Evolutionary conservation across 805 yeast species (phyloP).

Genomic region (Candida tibetensis): DNA sequence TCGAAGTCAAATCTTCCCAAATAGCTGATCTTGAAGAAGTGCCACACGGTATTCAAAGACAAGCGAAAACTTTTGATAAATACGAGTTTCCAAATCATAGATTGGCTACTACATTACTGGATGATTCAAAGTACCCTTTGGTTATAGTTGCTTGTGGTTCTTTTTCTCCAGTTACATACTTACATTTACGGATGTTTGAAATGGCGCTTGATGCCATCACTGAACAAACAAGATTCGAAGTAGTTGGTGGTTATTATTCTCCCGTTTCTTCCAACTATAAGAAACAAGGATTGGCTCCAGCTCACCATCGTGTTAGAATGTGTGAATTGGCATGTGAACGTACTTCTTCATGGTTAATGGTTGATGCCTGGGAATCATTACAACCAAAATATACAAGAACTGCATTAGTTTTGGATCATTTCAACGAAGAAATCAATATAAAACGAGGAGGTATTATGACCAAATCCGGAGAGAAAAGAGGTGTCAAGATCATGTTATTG

Average conservation of each 20-base stretch:
- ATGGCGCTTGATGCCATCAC: conserved; percentile 94
- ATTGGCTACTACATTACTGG: conserved; percentile 63
- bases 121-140: conserved; percentile 78
- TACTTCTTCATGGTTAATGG: conserved; percentile 97
- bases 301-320: conserved; percentile 92
- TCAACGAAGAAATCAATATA: conserved; percentile 90
- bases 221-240: conserved; percentile 92
- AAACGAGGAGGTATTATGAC: conserved; percentile 80
- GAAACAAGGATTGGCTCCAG: conserved; percentile 87
- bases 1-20: conserved; percentile 53
- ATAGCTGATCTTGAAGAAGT: conserved; percentile 96
- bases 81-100: conserved; percentile 89
- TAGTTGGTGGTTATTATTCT: conserved; percentile 92
- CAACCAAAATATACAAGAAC: conserved; percentile 91
- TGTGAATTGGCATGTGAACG: conserved; percentile 97
- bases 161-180: conserved; percentile 90
- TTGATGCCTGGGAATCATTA: conserved; percentile 97
- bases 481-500: conserved; percentile 89
- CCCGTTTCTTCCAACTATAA: conserved; percentile 93
- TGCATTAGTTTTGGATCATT: conserved; percentile 93
- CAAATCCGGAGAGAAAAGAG: conserved; percentile 58
- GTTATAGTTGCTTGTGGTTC: conserved; percentile 98
- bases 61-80: conserved; percentile 64
- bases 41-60: conserved; percentile 90
- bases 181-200: conserved; percentile 96